These are phyloP conservation scores for Fusarium burgessii DNA, from an alignment of 2,329 filamentous ascomycete species.

Conservation along the genomic window DNA sequence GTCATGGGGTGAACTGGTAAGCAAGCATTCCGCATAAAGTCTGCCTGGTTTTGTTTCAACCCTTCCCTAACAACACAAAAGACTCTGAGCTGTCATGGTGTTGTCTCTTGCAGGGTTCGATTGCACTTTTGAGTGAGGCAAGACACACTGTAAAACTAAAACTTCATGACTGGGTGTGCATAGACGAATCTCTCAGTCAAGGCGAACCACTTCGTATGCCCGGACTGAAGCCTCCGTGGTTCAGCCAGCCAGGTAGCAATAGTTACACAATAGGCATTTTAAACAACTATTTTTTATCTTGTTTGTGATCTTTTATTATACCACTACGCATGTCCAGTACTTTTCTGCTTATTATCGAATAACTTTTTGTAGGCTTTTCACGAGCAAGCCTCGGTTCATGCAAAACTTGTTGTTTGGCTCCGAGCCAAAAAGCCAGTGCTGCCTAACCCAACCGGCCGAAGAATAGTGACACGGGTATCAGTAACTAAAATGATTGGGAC, in stretches of 20 bases:
- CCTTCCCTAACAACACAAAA: constrained; percentile 12
- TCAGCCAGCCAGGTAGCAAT: background rate
- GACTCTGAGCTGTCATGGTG: constrained; percentile 1
- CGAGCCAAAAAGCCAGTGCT: background rate
- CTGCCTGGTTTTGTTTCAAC: constrained; percentile 25
- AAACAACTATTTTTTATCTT: background rate
- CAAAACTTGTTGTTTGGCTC: background rate
- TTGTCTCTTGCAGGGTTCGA: background rate
- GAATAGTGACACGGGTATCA: constrained; percentile 12
- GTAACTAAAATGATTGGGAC: constrained; percentile 1
- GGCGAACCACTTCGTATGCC: background rate
- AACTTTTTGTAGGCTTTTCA: too few species aligned
- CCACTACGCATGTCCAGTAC: too few species aligned
- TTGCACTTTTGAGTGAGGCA: constrained; percentile 1
- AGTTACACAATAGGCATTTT: background rate
- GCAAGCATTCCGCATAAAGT: constrained; percentile 9
- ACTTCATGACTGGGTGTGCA: background rate
- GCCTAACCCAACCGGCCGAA: constrained; percentile 13
- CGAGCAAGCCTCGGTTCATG: background rate
- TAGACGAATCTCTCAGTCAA: background rate
- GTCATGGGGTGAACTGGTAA: constrained; percentile 6
- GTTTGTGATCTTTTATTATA: background rate
- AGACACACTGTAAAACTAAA: constrained; percentile 5
- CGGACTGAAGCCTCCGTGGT: background rate
- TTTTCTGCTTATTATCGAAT: too few species aligned